phyloP scores from a whole-genome alignment of 2,329 filamentous ascomycete species.

The Cordyceps fumosorosea region DNA sequence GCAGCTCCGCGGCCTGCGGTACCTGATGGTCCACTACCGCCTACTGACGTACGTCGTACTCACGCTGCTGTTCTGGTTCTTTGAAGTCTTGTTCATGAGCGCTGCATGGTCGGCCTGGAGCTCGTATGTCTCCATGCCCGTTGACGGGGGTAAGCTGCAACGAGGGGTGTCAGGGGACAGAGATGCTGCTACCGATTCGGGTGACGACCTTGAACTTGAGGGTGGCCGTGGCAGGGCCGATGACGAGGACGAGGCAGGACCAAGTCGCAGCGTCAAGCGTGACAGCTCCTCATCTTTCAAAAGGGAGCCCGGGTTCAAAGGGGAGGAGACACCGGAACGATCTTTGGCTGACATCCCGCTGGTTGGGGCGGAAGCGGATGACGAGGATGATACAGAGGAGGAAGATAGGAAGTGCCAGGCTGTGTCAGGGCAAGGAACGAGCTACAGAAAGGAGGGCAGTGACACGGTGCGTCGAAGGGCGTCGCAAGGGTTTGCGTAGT shows the following conservation, averaged over 20 bases:
- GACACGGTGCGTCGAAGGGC: slow-evolving; percentile 5
- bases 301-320: slow-evolving; percentile 22
- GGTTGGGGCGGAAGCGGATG: slow-evolving; percentile 37
- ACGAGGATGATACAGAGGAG: slow-evolving; percentile 30
- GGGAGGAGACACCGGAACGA: slow-evolving; percentile 19
- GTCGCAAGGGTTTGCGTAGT: neutral
- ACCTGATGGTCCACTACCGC: slow-evolving; percentile 82
- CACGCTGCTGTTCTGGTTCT: slow-evolving; percentile 67
- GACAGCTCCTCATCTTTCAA: slow-evolving; percentile 35
- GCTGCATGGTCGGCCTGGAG: slow-evolving; percentile 56
- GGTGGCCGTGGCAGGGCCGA: slow-evolving; percentile 30
- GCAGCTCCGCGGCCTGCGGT: slow-evolving; percentile 67
- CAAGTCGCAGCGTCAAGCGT: slow-evolving; percentile 21
- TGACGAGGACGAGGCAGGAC: slow-evolving; percentile 32
- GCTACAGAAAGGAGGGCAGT: slow-evolving; percentile 6
- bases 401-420: neutral
- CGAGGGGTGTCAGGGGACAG: slow-evolving; percentile 10
- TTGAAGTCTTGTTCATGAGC: slow-evolving; percentile 62
- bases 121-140: slow-evolving; percentile 25
- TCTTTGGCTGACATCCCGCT: slow-evolving; percentile 29
- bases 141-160: slow-evolving; percentile 12
- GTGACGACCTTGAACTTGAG: slow-evolving; percentile 17
- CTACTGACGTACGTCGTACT: slow-evolving; percentile 62
- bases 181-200: slow-evolving; percentile 13
- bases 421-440: neutral